Evolutionary conservation across 2,329 filamentous ascomycete genomes (phyloP), one percentile per base, ranked within the genome.

Genomic region (Cephalotrichum gorgonifer): DNA sequence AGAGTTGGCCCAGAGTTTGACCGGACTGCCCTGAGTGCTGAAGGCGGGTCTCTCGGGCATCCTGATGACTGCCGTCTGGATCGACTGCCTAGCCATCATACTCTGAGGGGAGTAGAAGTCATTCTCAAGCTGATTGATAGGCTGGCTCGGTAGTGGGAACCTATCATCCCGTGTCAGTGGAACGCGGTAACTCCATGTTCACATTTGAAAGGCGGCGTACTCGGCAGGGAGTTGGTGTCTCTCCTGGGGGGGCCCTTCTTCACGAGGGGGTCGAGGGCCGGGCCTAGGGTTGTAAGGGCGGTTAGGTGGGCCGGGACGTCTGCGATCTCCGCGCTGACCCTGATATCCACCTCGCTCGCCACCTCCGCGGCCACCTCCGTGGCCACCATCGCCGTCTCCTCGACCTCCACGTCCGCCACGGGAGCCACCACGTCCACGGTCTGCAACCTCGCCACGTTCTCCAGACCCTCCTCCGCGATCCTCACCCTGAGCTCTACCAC

Each of bases 1-100:
- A 54, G 75, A 79, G 57, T 81, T 80, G 4, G 75, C 64, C 73
- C 74, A 79, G 0, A 80, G 62, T 2, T 62, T 55, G 2, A 76
- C 68, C 0, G 58, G 42, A 2, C 43, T 59, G 4, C 76, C 77
- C 5, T 54, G 54, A 3, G 58, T 65, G 20, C 75, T 75, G 53
- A 71, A 79, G 2, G 67, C 69, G 20, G 77, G 77, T 2, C 76
- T 69, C 7, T 57, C 50, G 3, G 76, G 73, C 43, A 79, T 65
- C 42, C 52, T 46, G 43, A 28, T 22, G 17, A 67, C 51, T 20
- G 54, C 54, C 23, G 71, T 56, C 35, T 63, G 61, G 12, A 74
- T 66, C 45, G 58, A 53, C 3, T 59, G 58, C 2, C 74, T 49
- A n/a, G 55, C 52, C 11, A 54, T 49, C 27, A 62, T 54, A 6